Conservation (phyloP, 2,329 filamentous ascomycete genomes). For the Bipolaris gigantea region DNA sequence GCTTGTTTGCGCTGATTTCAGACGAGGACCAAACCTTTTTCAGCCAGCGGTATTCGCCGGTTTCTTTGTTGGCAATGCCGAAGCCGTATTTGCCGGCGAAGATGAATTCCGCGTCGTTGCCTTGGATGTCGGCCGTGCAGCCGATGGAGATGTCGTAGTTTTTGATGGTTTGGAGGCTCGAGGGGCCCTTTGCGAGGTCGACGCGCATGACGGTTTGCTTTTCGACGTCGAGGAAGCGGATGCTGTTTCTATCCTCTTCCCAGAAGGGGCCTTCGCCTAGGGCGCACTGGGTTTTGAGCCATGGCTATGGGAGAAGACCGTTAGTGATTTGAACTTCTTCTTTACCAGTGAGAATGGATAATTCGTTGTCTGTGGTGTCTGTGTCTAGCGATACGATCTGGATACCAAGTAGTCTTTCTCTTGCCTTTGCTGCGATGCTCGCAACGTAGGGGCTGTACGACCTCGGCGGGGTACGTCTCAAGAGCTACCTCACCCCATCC, state of each 20-base stretch:
- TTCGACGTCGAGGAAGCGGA: slow-evolving; percentile 84
- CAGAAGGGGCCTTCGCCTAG: slow-evolving; percentile 77
- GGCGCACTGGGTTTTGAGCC: slow-evolving; percentile 64
- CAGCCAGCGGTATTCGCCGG: slow-evolving; percentile 59
- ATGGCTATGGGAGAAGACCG: slow-evolving; percentile 43
- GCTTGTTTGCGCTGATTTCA: slow-evolving; percentile 50
- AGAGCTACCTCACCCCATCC: slow-evolving; percentile 31
- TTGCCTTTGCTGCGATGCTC: not conserved
- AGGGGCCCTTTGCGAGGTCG: slow-evolving; percentile 64
- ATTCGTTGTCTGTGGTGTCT: not conserved
- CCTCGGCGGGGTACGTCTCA: slow-evolving; percentile 23
- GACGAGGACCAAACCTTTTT: slow-evolving; percentile 58
- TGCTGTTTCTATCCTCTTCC: slow-evolving; percentile 63
- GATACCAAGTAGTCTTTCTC: not conserved
- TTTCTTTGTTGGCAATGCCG: slow-evolving; percentile 71
- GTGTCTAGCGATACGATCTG: not conserved
- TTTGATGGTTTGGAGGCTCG: slow-evolving; percentile 57
- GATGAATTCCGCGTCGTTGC: slow-evolving; percentile 69
- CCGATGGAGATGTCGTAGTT: slow-evolving; percentile 61
- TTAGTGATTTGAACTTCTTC: slow-evolving; percentile 11
- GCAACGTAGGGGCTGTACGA: slow-evolving; percentile 14
- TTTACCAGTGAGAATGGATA: too few species aligned
- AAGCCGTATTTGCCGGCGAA: slow-evolving; percentile 81
- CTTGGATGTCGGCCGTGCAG: slow-evolving; percentile 73
- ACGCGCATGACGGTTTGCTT: slow-evolving; percentile 73